A percentile compares a stretch with the other conserved stretches of the same genome.
phyloP scores from a whole-genome alignment of 164 flowering plant genomes.

The Kalanchoe fedtschenkoi region DNA sequence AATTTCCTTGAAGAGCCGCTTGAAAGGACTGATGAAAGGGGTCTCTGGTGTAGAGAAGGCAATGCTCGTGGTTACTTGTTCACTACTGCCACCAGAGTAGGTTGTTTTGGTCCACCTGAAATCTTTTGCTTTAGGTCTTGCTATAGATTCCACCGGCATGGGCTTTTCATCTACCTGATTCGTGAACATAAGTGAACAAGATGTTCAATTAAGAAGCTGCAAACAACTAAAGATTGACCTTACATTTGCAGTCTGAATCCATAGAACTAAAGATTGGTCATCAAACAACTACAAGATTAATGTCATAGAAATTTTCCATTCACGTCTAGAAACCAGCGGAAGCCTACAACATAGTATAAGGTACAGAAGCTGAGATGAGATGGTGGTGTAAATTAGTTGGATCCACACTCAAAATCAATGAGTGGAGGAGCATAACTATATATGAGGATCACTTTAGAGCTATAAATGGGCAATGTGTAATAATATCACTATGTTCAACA shows the following conservation, averaged over 20 bases:
- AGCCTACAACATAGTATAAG: constrained; percentile 79
- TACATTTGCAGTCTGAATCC: background rate
- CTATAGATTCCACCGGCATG: constrained; percentile 55
- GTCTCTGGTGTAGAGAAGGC: constrained; percentile 16
- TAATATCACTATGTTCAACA: no score
- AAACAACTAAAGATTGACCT: no score
- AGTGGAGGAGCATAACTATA: no score
- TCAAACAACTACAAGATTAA: background rate
- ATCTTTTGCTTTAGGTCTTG: constrained; percentile 19
- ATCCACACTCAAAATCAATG: no score
- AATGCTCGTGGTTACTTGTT: constrained; percentile 10
- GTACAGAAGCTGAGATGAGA: constrained; percentile 51
- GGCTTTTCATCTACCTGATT: constrained; percentile 95
- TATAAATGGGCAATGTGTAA: no score
- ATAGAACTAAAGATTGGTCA: background rate
- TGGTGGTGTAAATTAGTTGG: no score
- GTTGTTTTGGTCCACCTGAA: constrained; percentile 10
- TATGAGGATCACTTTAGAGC: no score
- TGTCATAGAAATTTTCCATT: background rate
- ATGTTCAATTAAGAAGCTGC: no score
- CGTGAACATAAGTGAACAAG: constrained; percentile 85
- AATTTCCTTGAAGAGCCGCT: constrained; percentile 11
- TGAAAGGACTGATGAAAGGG: constrained; percentile 18
- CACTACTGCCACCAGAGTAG: constrained; percentile 10
- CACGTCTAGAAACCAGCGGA: constrained; percentile 47